phyloP scores from a whole-genome alignment of 106 monocot species.

The Dendrobium catenatum region DNA sequence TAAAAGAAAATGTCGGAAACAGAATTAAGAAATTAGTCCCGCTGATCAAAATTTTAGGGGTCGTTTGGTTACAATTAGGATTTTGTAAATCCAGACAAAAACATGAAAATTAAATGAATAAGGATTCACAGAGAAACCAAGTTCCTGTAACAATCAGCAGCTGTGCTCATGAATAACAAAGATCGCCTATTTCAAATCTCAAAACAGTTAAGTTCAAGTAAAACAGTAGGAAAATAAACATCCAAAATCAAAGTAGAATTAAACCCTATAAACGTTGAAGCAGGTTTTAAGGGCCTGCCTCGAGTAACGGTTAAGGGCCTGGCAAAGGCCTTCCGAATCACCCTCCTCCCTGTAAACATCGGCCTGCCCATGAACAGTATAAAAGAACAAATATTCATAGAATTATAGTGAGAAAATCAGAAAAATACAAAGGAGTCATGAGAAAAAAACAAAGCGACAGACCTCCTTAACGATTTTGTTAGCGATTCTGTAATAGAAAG shows the following conservation, averaged over 20 bases:
- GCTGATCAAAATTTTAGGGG: background rate
- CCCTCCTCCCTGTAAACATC: slow-evolving; percentile 17
- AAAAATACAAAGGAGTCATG: background rate
- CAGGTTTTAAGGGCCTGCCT: background rate
- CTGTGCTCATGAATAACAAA: background rate
- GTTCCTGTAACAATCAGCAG: background rate
- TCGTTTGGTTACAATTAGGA: too few relatives aligned
- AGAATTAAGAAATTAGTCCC: background rate
- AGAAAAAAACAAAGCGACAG: background rate
- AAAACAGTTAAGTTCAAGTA: background rate
- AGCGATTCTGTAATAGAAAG: slow-evolving; percentile 22
- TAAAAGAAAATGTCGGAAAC: background rate
- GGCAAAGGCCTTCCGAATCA: slow-evolving; percentile 10
- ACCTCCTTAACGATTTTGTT: slow-evolving; percentile 13
- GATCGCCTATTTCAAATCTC: background rate
- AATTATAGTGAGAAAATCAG: background rate
- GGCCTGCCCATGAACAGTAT: slow-evolving; percentile 5
- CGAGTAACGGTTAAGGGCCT: slow-evolving; percentile 4
- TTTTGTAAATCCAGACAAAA: too few relatives aligned
- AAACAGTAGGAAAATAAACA: background rate
- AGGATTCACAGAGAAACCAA: background rate
- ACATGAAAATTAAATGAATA: background rate
- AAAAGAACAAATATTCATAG: background rate
- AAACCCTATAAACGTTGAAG: background rate
- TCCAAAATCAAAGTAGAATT: background rate